Base-by-base conservation (phyloP, 2,329 filamentous ascomycete genomes). In the Didymella lethalis region DNA sequence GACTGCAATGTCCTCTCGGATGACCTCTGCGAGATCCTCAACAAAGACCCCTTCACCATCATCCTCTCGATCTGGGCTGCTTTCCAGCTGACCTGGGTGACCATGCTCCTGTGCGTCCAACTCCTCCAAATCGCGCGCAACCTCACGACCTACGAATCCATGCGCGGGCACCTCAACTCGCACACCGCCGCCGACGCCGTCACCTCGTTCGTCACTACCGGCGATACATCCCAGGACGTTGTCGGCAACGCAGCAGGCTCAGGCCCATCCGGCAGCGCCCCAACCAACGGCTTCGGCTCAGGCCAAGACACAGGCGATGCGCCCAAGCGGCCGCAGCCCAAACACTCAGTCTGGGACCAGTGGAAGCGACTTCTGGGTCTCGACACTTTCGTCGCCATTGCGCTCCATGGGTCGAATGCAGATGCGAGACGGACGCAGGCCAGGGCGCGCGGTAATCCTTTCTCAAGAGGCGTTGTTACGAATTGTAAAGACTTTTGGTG, bases 401-500 rank as follows among this genome's bases (percentile, higher is more conserved):
- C 95, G 0, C 85, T 92, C 41, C 88, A 91, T 51, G 91, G 90
- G 0, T 88, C 89, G 78, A 68, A 79, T 66, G 69, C 77, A 66
- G 79, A 84, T 66, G 64, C 78, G 65, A 63, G 76, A 67, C 57
- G 57, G 16, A 48, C 60, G 2, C 62, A 60, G 59, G 72, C 48
- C 25, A 63, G 57, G 69, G 77, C 83, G 63, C 82, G 83, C 55
- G 85, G 83, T 65, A 99, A 98, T 75, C 93, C 93, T 0, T 99
- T 94, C 77, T 94, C 88, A 57, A 84, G 88, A 31, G 95, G 95
- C 7, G 83, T 92, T 38, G 68, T 96, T n/a, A 86, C 88, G 59
- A 99, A 99, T 74, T 99, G 95, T 78, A 90, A 87, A 65, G 96
- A 99, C 77, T 99, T 99, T 76, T 98, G 93, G 92, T 94, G 91